Evolutionary conservation across 2,329 filamentous ascomycete genomes (phyloP), one percentile per base, ranked within the genome.

Genomic region (Botrytis pseudocinerea): DNA sequence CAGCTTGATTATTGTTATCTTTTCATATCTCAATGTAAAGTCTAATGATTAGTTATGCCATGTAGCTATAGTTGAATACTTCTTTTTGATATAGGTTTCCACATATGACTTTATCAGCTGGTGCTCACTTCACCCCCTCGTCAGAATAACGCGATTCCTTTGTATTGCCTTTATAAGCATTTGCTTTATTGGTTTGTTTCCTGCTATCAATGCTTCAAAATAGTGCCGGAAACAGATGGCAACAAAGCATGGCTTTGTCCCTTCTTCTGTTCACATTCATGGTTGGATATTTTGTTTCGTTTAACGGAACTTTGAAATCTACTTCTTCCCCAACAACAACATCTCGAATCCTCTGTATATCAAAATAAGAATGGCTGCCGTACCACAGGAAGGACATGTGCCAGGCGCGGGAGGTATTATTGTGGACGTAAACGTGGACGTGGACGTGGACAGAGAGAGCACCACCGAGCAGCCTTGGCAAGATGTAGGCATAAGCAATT

Each of bases 211-310:
- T 8, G 20, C 48, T 32, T 25, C n/a, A 28, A 25, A 18, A 32
- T 57, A 57, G 35, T 69, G 38, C 65, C 65, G 65, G 48, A 69
- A 69, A 57, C 48, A 69, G 65, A 54, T 69, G 40, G 16, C n/a
- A 44, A 32, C 25, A 57, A 32, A 57, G 35, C 35, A 68, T 57
- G 18, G 48, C 65, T 69, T 69, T 69, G 65, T 69, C 32, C 6
- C 46, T 68, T 2, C 20, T 25, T 42, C 40, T 32, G 1, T 22
- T 16, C 6, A 32, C 18, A 57, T 22, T 32, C 12, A 12, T 57
- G 9, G 1, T 42, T 32, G 25, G 1, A 32, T 38, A 54, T 9
- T 54, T 54, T 22, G 22, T 57, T 44, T 42, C 18, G 57, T 42
- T 69, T 28, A 22, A 25, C 28, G 20, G 2, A 38, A 22, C 20